Percentiles rank a stretch among this genome's conserved stretches.
These are phyloP conservation scores for Phytophthora kernoviae DNA, from an alignment of 352 stramenopile species.

Conservation along the genomic window DNA sequence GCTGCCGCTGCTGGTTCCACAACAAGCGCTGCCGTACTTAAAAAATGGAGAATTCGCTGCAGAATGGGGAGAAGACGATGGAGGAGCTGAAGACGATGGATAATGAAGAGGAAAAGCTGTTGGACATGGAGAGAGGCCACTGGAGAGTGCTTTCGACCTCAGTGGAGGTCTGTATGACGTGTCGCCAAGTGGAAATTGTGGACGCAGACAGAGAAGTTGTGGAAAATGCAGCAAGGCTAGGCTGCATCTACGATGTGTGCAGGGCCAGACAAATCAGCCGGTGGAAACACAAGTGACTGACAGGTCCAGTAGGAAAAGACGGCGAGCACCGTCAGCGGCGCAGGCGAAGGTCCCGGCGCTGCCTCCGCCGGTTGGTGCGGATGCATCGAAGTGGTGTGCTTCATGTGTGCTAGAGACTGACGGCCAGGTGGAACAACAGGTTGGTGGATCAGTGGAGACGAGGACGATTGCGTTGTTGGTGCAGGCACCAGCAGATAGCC, in stretches of 20 bases:
- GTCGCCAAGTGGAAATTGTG: constrained; percentile 59
- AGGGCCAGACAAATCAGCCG: not conserved
- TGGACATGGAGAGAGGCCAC: constrained; percentile 8
- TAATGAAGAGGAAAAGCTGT: constrained; percentile 6
- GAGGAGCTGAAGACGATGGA: constrained; percentile 2
- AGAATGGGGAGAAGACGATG: not conserved
- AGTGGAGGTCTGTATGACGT: constrained; percentile 61
- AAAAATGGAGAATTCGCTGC: not conserved
- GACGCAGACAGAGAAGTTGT: constrained; percentile 36
- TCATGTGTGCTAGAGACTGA: constrained; percentile 20
- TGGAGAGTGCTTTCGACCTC: constrained; percentile 46
- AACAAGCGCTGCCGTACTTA: constrained; percentile 30
- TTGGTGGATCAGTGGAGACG: constrained; percentile 37
- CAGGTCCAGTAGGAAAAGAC: constrained; percentile 29
- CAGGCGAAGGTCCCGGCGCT: too few species aligned
- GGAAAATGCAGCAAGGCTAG: constrained; percentile 28
- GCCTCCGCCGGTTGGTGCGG: not conserved
- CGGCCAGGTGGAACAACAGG: constrained; percentile 9
- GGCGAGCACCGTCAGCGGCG: constrained; percentile 10
- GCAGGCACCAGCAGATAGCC: constrained; percentile 19
- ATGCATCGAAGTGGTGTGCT: constrained; percentile 25
- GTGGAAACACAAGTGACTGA: constrained; percentile 9
- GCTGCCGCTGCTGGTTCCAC: constrained; percentile 44
- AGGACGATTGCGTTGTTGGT: constrained; percentile 50
- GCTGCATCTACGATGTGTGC: constrained; percentile 47